These are phyloP conservation scores for Coffea eugenioides DNA, from an alignment of 257 asterid species.

Conservation along the genomic window DNA sequence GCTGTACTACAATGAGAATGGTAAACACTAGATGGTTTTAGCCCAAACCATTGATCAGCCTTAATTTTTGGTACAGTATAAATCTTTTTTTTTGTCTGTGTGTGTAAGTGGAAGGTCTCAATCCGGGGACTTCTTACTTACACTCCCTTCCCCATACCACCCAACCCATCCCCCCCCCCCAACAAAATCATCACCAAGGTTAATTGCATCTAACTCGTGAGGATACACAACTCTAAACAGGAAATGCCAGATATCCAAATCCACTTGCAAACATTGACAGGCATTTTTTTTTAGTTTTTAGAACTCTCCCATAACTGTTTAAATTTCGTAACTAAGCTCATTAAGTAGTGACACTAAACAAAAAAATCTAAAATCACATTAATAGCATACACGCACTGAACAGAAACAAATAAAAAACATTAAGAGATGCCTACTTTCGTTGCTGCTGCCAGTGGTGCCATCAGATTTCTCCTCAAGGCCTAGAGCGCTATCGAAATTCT, in stretches of 20 bases:
- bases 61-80: background rate
- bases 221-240: background rate
- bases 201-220: background rate
- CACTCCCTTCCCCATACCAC: too few relatives aligned
- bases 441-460: conserved; percentile 28
- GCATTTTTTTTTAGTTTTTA: background rate
- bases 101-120: too few relatives aligned
- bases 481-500: conserved; percentile 93
- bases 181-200: background rate
- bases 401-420: background rate
- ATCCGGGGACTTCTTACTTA: too few relatives aligned
- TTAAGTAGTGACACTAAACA: background rate
- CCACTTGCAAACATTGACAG: background rate
- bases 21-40: too few relatives aligned
- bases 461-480: conserved; percentile 88
- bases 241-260: background rate
- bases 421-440: conserved; percentile 54
- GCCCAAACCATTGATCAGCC: background rate
- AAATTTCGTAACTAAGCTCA: background rate
- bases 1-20: background rate
- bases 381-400: background rate
- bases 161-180: too few relatives aligned
- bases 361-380: background rate
- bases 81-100: too few relatives aligned
- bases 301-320: background rate